Evolutionary conservation across 495 filamentous ascomycete species (phyloP).

Genomic region (Penicillium riverlandense): DNA sequence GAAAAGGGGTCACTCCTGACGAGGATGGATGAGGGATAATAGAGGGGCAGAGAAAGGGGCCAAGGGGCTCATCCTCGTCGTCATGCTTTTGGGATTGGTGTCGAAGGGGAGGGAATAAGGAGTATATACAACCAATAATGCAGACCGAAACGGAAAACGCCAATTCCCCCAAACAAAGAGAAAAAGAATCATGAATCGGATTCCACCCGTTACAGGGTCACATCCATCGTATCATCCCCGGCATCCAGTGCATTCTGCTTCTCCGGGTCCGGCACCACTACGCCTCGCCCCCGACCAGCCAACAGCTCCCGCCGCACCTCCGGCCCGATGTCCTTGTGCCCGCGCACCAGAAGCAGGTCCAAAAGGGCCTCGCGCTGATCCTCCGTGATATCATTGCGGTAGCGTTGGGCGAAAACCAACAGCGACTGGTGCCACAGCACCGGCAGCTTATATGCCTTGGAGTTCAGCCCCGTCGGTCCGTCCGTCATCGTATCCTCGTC

Average conservation of each 20-base stretch:
- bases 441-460: slow-evolving; percentile 57
- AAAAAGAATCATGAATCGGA: slow-evolving; percentile 24
- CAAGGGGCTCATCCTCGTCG: too few species aligned
- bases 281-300: slow-evolving; percentile 80
- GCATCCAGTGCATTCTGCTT: slow-evolving; percentile 49
- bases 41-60: too few species aligned
- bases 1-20: too few species aligned
- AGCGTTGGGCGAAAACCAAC: slow-evolving; percentile 86
- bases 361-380: slow-evolving; percentile 88
- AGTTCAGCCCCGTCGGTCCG: slow-evolving; percentile 25
- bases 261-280: slow-evolving; percentile 51
- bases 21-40: too few species aligned
- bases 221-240: slow-evolving; percentile 90
- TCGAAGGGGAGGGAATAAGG: too few species aligned
- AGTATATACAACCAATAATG: too few species aligned
- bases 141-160: slow-evolving; percentile 10
- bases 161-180: slow-evolving; percentile 31
- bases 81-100: too few species aligned
- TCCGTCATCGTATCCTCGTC: slow-evolving; percentile 43
- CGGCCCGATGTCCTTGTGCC: slow-evolving; percentile 82
- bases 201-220: slow-evolving; percentile 34
- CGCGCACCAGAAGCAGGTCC: slow-evolving; percentile 78
- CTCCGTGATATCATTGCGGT: slow-evolving; percentile 87
- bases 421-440: slow-evolving; percentile 89
- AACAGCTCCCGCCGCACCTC: slow-evolving; percentile 88